These are phyloP conservation scores for Daldinia childiae DNA, from an alignment of 495 filamentous ascomycete species.

Conservation along the genomic window DNA sequence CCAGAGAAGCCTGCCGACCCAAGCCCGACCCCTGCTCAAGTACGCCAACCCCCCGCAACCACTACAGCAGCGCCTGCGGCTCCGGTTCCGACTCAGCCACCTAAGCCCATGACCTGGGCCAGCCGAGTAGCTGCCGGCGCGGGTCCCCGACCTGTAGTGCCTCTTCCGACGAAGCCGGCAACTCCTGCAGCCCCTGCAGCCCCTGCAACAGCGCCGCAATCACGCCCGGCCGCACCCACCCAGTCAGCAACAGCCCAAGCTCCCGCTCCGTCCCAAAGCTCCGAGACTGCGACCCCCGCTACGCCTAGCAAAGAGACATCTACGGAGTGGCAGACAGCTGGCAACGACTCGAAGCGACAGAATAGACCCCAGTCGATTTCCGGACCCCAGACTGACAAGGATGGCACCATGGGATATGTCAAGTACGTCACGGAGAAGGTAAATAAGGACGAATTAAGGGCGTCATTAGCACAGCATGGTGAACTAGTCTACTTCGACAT, in stretches of 20 bases:
- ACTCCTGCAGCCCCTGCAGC: constrained; percentile 49
- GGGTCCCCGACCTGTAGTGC: constrained; percentile 57
- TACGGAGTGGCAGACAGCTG: constrained; percentile 82
- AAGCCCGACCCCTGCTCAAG: constrained; percentile 63
- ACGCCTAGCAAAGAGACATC: constrained; percentile 56
- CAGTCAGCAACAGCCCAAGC: constrained; percentile 37
- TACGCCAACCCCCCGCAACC: constrained; percentile 55
- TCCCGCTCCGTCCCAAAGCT: constrained; percentile 40
- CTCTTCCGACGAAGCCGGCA: constrained; percentile 57
- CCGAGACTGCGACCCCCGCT: constrained; percentile 41
- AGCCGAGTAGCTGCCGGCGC: constrained; percentile 69
- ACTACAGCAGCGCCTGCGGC: constrained; percentile 41
- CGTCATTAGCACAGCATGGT: constrained; percentile 74
- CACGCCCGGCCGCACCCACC: constrained; percentile 37
- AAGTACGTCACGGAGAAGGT: constrained; percentile 94
- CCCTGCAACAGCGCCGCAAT: constrained; percentile 49
- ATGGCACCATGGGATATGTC: constrained; percentile 81
- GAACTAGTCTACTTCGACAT: constrained; percentile 89
- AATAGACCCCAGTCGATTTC: constrained; percentile 67
- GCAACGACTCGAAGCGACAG: constrained; percentile 82
- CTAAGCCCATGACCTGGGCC: constrained; percentile 89
- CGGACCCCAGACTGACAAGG: constrained; percentile 65
- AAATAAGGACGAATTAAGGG: constrained; percentile 70
- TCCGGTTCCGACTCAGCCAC: constrained; percentile 49
- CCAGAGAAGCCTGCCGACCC: constrained; percentile 68